Evolutionary conservation across 345 rosid species (phyloP).

Genomic region (Xanthoceras sorbifolium): DNA sequence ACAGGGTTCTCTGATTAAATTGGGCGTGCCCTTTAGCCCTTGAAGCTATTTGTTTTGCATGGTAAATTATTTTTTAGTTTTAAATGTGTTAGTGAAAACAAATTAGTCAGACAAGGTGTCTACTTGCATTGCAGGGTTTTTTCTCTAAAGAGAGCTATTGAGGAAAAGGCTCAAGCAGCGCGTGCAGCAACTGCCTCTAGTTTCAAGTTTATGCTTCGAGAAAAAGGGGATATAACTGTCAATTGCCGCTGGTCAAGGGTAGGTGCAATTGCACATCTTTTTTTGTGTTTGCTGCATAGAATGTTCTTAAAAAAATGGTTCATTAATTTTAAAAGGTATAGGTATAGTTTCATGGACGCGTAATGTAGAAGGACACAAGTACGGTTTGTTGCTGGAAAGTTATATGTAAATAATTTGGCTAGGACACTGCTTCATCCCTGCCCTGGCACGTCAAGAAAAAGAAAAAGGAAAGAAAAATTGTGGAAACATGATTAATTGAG

Average conservation of each 20-base stretch:
- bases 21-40: conserved; percentile 31
- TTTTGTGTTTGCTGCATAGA: background rate
- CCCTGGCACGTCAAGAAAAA: background rate
- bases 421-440: background rate
- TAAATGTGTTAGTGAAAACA: background rate
- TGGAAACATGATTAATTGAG: background rate
- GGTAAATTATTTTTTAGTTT: conserved; percentile 5
- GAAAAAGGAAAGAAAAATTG: background rate
- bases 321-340: background rate
- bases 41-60: conserved; percentile 28
- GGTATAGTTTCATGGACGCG: background rate
- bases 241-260: conserved; percentile 95
- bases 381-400: background rate
- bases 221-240: conserved; percentile 62
- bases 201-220: conserved; percentile 83
- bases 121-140: conserved; percentile 57
- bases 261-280: conserved; percentile 17
- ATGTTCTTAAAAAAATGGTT: background rate
- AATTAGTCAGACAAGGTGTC: background rate
- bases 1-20: conserved; percentile 28
- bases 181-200: conserved; percentile 68
- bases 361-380: background rate
- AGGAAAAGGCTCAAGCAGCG: conserved; percentile 72
- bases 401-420: background rate
- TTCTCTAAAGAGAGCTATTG: conserved; percentile 71